phyloP scores from a whole-genome alignment of 345 rosid genomes.

The Erodium maritimum region DNA sequence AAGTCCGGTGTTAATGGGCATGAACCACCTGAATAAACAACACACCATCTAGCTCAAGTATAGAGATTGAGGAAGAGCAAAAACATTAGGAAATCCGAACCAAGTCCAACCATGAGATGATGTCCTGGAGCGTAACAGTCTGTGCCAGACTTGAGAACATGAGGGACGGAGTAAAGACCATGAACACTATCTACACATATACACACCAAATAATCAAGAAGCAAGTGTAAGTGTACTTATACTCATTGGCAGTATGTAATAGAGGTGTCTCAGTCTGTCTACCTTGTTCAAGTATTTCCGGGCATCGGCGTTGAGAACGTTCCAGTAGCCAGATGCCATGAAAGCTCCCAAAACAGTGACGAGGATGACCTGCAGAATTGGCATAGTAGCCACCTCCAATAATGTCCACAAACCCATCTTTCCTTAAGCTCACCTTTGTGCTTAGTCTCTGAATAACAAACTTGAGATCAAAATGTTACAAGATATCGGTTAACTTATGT shows the following conservation, averaged over 20 bases:
- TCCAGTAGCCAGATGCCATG: constrained; percentile 52
- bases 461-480: too few species aligned
- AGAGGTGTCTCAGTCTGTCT: neutral
- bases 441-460: too few species aligned
- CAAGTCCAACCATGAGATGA: constrained; percentile 59
- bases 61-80: too few species aligned
- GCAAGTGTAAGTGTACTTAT: too few species aligned
- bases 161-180: constrained; percentile 65
- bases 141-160: constrained; percentile 76
- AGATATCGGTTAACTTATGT: too few species aligned
- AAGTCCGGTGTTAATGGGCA: constrained; percentile 79
- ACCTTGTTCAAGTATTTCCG: constrained; percentile 78
- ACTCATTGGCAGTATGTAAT: too few species aligned
- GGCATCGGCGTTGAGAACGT: constrained; percentile 48
- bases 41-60: neutral
- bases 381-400: constrained; percentile 80
- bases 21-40: constrained; percentile 71
- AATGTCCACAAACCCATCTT: constrained; percentile 85
- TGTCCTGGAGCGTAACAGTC: constrained; percentile 76
- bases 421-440: too few species aligned
- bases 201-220: too few species aligned
- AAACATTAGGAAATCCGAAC: too few species aligned
- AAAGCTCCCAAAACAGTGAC: constrained; percentile 69
- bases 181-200: constrained; percentile 66
- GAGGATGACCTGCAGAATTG: constrained; percentile 65